A percentile compares a stretch with the other conserved stretches of the same genome.
phyloP scores from a whole-genome alignment of 306 rosid genomes.

The Prunus fruticosa region DNA sequence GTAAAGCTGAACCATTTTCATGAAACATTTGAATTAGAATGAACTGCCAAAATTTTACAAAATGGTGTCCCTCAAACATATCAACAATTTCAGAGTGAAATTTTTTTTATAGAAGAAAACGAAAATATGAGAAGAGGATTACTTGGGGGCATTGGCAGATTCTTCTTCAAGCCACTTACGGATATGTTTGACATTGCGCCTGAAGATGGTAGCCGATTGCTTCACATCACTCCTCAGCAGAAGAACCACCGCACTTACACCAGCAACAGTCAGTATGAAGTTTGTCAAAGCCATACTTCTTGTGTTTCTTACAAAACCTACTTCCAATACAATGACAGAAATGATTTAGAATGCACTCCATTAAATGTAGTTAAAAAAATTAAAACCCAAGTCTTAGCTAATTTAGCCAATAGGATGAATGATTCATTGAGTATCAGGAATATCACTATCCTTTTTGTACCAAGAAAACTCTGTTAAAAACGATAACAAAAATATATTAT shows the following conservation, averaged over 20 bases:
- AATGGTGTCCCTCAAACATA: not conserved
- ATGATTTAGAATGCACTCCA: not conserved
- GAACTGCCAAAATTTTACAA: not conserved
- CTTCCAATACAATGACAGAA: not conserved
- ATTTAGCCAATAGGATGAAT: not conserved
- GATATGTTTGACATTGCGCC: conserved; percentile 50
- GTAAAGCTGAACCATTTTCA: not conserved
- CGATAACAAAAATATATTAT: not conserved
- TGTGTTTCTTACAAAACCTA: conserved; percentile 2
- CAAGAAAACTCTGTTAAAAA: not conserved
- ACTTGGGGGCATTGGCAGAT: conserved; percentile 39
- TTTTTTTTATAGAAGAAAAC: not conserved
- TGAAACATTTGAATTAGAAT: not conserved
- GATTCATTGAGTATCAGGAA: not conserved
- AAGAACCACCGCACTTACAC: conserved; percentile 47
- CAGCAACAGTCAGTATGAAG: conserved; percentile 51
- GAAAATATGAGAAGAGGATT: not conserved
- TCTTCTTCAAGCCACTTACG: conserved; percentile 54
- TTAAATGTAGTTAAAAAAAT: not conserved
- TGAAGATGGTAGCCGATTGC: conserved; percentile 40
- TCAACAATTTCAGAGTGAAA: not conserved
- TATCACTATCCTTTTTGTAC: not conserved
- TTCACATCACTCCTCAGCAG: conserved; percentile 45
- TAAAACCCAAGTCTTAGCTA: not conserved
- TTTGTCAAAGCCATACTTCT: conserved; percentile 44